Conservation (phyloP, 176 grass and related monocot genomes). For the Avena eriantha region DNA sequence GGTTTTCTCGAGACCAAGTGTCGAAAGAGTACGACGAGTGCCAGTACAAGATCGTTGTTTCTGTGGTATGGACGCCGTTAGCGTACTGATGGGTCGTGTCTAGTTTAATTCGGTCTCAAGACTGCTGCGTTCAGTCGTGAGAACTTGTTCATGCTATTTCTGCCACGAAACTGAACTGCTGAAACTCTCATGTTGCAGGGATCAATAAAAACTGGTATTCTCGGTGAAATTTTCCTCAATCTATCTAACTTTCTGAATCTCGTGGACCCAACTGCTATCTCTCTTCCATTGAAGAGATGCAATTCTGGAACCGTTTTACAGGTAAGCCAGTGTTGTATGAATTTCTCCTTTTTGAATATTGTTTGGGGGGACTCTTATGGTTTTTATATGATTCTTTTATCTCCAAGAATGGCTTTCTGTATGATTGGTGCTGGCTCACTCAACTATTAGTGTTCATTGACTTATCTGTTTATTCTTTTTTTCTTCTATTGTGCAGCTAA, state of each 20-base stretch:
- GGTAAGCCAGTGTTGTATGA: slow-evolving; percentile 23
- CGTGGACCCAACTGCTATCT: slow-evolving; percentile 67
- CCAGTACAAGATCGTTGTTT: slow-evolving; percentile 94
- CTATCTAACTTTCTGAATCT: slow-evolving; percentile 79
- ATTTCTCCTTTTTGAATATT: neutral
- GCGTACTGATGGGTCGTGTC: neutral
- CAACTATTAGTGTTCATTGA: neutral
- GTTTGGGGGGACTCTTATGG: neutral
- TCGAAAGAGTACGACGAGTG: slow-evolving; percentile 81
- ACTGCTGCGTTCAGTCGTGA: neutral
- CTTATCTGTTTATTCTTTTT: neutral
- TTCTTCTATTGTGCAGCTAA: slow-evolving; percentile 67
- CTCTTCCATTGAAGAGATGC: slow-evolving; percentile 79
- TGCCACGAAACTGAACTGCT: slow-evolving; percentile 12
- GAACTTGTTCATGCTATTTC: neutral
- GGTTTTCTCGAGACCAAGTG: slow-evolving; percentile 69
- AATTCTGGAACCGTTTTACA: slow-evolving; percentile 87
- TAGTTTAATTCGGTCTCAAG: neutral
- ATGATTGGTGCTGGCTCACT: neutral
- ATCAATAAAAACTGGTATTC: slow-evolving; percentile 76
- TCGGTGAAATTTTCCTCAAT: slow-evolving; percentile 88
- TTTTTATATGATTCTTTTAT: neutral
- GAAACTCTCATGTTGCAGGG: slow-evolving; percentile 49
- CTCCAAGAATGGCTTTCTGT: neutral
- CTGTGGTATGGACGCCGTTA: slow-evolving; percentile 61